Base-by-base conservation (phyloP, 83 land plant species). In the Picea engelmannii region DNA sequence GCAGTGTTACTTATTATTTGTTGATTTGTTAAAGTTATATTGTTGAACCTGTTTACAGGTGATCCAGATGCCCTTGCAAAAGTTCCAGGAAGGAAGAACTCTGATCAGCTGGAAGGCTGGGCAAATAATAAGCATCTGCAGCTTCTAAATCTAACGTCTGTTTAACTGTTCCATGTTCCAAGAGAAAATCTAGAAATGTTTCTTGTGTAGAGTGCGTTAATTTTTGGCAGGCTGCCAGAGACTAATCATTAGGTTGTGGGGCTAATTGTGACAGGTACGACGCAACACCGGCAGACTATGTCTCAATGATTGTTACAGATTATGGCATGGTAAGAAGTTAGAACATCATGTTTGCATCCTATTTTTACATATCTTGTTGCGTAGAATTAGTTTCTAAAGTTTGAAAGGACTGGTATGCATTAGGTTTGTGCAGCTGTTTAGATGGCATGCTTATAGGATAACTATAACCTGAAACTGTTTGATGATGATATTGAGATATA, bases 211-310 rank as follows among this genome's bases (percentile, higher is more conserved):
- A 13, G n/a, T 38, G 15, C 0, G 20, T 63, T 60, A 4, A 24
- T 7, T 35, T 61, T 83, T 5, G 17, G 44, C 21, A 23, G 62
- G 61, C 58, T 78, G 35, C 63, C 18, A 20, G 31, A 16, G 18
- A 62, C 47, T 85, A 35, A 81, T 55, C 24, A 20, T 74, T 49
- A 18, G 4, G 60, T 75, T 31, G 81, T 44, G 12, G 76, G 70
- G 64, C n/a, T 63, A 70, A 58, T 27, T 78, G 42, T 42, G 61
- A 78, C 95, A 97, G 99, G 40, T 97, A 97, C 79, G 99, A 97
- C 84, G 95, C 91, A 44, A 97, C 96, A 35, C 99, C 99, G 67
- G 88, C 98, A 79, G 99, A 95, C 77, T 97, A 97, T 83, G 88
- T 97, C 20, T 94, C 99, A 62, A 87, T 94, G 95, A 90, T 97